Evolutionary conservation across 257 asterid species (phyloP), one percentile per base, ranked within the genome.

Genomic region (Linaria vulgaris): DNA sequence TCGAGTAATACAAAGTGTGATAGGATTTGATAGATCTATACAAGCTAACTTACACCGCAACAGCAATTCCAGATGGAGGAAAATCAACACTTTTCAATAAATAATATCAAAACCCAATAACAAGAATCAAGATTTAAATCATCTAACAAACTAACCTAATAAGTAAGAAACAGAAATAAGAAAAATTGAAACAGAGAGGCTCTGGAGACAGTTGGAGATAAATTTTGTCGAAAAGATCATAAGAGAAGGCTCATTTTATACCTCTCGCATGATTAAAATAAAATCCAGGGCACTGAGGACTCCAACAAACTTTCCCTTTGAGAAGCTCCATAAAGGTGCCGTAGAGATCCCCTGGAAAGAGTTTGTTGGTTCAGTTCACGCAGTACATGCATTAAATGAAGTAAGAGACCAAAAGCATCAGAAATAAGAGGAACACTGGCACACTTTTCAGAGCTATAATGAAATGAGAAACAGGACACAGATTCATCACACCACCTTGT

Each of bases 261-360:
- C 98, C 96, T 88, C 98, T 72, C 80, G 79, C 95, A 88, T 80
- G 58, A 91, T 91, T 69, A 88, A 79, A 74, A 91, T 91, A 72
- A 91, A 91, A 83, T 91, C 96, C 72, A 84, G 66, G 15, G 95
- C 87, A 56, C 95, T 91, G 47, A 91, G 92, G 69, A 88, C 85
- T 77, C 98, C 98, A 55, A 82, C 90, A 76, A 88, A 91, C 68
- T 71, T 79, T 47, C 88, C 88, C 76, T 80, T 86, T 25, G 83
- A 71, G 76, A 80, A 91, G 81, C 87, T 87, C 95, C 96, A 91
- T 23, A 91, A 79, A 24, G 96, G 96, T 11, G 98, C 96, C 69
- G 76, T 75, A 51, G 92, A 83, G 74, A 83, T 76, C 55, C 95
- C 96, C 96, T 91, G 85, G 50, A 81, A 81, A 74, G n/a, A 79